Base-by-base conservation (phyloP, 2,329 filamentous ascomycete genomes). In the Neofusicoccum sp. region DNA sequence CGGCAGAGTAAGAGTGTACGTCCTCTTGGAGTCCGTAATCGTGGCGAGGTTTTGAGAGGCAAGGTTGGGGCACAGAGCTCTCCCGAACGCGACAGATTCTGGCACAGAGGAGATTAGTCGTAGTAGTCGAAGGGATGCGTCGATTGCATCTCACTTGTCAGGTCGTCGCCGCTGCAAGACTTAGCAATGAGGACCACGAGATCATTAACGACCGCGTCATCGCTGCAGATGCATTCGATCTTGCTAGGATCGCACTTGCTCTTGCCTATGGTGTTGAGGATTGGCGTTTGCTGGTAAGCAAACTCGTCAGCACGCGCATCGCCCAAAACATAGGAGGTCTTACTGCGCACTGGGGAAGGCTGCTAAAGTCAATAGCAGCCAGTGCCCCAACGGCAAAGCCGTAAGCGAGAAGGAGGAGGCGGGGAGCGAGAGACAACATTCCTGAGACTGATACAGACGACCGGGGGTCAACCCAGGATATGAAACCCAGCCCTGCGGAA, bases 241-340 rank as follows among this genome's bases (percentile, higher is more conserved):
- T 60, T 56, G 33, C 44, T 61, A 2, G 60, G 59, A 31, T 64
- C 61, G 44, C 63, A 64, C 11, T 56, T 62, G 36, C 52, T 54
- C 16, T 22, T 14, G 9, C 59, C 63, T 2, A 64, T 62, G 37
- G 50, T 52, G 47, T 41, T 45, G 29, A 64, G 45, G 28, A 64
- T 58, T 12, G 47, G 44, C 14, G 9, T 14, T 41, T 63, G 60
- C 59, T 62, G 39, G n/a, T 8, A 48, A 47, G 22, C 22, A 22
- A 22, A 6, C 4, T 6, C 5, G 3, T 52, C 8, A 52, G 33
- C 48, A 52, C 8, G 16, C 28, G 6, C 22, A 6, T 48, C 3
- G 16, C 45, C 31, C 22, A 33, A 36, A 61, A 2, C 34, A 29
- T 11, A 14, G 29, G 37, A 14, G 6, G 14, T 34, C 56, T 48